These are phyloP conservation scores for Waltergamsia citrina DNA, from an alignment of 2,329 filamentous ascomycete species.

Conservation along the genomic window DNA sequence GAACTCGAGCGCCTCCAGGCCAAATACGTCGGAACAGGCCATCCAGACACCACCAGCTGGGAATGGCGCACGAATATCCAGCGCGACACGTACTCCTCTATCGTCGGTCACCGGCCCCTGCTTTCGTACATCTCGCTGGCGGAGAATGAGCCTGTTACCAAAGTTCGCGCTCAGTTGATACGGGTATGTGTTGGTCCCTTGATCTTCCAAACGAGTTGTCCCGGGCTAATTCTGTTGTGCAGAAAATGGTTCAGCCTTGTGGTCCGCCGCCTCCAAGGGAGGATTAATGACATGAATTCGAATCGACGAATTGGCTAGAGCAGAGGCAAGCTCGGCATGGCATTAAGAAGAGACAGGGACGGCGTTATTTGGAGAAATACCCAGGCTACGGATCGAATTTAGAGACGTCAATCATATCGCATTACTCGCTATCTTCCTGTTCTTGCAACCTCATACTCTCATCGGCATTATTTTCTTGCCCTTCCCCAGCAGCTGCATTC, in stretches of 20 bases:
- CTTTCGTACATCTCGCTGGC: constrained; percentile 85
- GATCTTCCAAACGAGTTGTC: background rate
- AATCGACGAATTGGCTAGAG: too few species aligned
- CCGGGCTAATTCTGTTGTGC: constrained; percentile 1
- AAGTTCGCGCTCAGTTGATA: constrained; percentile 71
- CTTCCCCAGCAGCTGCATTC: constrained; percentile 9
- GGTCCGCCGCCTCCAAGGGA: constrained; percentile 49
- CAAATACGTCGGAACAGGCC: constrained; percentile 91
- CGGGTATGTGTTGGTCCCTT: constrained; percentile 48
- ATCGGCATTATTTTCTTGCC: background rate
- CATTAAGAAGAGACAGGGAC: too few species aligned
- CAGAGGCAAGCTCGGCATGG: too few species aligned
- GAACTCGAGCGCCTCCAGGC: constrained; percentile 95
- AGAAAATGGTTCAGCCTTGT: constrained; percentile 60
- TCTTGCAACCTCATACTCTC: background rate
- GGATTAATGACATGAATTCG: constrained; percentile 10
- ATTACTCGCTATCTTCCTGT: background rate
- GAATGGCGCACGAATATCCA: constrained; percentile 96
- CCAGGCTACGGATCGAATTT: too few species aligned
- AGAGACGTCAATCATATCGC: background rate
- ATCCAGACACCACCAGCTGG: constrained; percentile 94
- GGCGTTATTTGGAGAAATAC: background rate
- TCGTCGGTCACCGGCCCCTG: constrained; percentile 81
- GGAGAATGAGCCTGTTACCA: constrained; percentile 74
- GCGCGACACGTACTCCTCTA: constrained; percentile 83